Evolutionary conservation across 2,329 filamentous ascomycete species (phyloP).

Genomic region (Dactylella cylindrospora): DNA sequence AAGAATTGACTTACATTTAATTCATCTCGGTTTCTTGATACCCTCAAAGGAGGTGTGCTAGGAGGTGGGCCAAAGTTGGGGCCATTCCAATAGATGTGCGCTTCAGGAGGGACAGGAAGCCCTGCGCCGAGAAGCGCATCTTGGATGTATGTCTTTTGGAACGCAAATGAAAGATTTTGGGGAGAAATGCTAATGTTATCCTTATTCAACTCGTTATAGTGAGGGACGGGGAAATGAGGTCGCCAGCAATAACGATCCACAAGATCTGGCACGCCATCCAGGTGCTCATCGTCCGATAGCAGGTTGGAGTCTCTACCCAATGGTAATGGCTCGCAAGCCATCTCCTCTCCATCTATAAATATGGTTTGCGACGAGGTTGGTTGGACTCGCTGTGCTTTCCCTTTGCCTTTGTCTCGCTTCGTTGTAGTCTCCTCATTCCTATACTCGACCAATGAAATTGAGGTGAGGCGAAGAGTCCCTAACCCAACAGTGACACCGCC

Average conservation of each 20-base stretch:
- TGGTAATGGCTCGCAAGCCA: slow-evolving; percentile 26
- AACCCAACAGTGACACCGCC: slow-evolving; percentile 35
- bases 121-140: slow-evolving; percentile 28
- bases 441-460: slow-evolving; percentile 34
- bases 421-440: slow-evolving; percentile 22
- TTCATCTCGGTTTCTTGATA: slow-evolving; percentile 37
- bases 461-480: slow-evolving; percentile 35
- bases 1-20: slow-evolving; percentile 26
- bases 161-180: slow-evolving; percentile 36
- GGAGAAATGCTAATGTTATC: slow-evolving; percentile 27
- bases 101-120: slow-evolving; percentile 29
- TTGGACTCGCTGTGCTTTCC: slow-evolving; percentile 17
- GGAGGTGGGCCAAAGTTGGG: slow-evolving; percentile 36
- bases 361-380: background rate
- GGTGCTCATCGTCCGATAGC: slow-evolving; percentile 14
- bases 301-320: slow-evolving; percentile 16
- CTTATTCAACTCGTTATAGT: slow-evolving; percentile 31
- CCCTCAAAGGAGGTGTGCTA: slow-evolving; percentile 23
- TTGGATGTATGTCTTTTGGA: slow-evolving; percentile 37
- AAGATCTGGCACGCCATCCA: slow-evolving; percentile 33
- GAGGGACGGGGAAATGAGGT: slow-evolving; percentile 32
- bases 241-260: slow-evolving; percentile 41
- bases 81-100: slow-evolving; percentile 37
- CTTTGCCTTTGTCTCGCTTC: slow-evolving; percentile 31
- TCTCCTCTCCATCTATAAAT: slow-evolving; percentile 25